Conservation (phyloP, 2,329 filamentous ascomycete species). For the Lecanicillium sp. region DNA sequence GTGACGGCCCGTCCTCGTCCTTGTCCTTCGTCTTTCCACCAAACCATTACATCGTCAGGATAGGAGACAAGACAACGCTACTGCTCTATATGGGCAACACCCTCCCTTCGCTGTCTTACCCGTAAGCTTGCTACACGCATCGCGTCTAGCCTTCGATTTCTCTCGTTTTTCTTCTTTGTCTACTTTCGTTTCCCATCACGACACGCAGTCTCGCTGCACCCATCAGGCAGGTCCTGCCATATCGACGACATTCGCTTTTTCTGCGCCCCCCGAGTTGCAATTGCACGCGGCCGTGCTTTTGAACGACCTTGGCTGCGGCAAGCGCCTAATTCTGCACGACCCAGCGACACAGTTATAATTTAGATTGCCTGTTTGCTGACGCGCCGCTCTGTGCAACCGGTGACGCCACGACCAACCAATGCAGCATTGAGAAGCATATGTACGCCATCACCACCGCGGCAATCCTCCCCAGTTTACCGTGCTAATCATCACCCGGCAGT, state of each 20-base stretch:
- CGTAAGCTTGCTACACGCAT: neutral
- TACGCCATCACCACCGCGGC: neutral
- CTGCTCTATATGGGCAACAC: constrained; percentile 12
- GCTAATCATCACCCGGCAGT: constrained; percentile 3
- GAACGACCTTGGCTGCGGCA: too few relatives aligned
- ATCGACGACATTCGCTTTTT: constrained; percentile 4
- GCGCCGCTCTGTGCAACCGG: neutral
- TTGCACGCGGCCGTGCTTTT: too few relatives aligned
- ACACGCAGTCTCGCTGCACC: neutral
- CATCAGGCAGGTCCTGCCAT: constrained; percentile 9
- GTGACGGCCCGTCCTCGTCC: neutral
- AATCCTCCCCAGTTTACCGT: neutral
- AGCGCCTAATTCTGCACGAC: too few relatives aligned
- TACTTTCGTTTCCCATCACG: constrained; percentile 15
- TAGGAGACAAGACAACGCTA: constrained; percentile 10
- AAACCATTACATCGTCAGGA: constrained; percentile 4
- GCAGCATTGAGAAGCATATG: neutral
- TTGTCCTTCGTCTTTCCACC: neutral
- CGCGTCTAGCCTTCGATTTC: neutral
- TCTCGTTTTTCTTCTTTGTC: constrained; percentile 20
- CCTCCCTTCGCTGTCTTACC: constrained; percentile 1
- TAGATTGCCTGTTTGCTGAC: neutral
- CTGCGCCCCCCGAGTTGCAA: neutral
- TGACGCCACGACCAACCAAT: neutral
- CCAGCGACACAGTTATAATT: too few relatives aligned